phyloP scores from a whole-genome alignment of 2,329 filamentous ascomycete genomes.

The Stachybotrys echinatus region DNA sequence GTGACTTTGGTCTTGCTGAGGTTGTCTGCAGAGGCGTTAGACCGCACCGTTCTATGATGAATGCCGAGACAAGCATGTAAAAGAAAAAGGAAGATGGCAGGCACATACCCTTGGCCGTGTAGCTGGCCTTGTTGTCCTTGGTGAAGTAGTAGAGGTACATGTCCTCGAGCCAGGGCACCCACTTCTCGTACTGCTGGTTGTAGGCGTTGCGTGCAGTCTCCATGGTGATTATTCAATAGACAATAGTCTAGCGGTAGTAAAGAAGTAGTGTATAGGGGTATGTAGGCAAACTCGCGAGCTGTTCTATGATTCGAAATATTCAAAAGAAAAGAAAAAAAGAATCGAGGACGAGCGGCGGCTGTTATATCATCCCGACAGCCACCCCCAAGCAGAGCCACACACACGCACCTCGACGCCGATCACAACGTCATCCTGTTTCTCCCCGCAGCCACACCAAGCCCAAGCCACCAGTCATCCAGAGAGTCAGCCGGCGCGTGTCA shows the following conservation, averaged over 20 bases:
- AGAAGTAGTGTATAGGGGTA: too few species aligned
- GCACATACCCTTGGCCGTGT: slow-evolving; percentile 58
- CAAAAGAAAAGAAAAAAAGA: not conserved
- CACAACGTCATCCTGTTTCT: not conserved
- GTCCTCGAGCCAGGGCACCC: slow-evolving; percentile 75
- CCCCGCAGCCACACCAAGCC: not conserved
- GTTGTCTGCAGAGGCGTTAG: slow-evolving; percentile 41
- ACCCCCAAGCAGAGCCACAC: not conserved
- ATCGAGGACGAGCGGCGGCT: not conserved
- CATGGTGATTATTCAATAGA: not conserved
- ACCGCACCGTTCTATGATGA: too few species aligned
- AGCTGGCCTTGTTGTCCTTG: slow-evolving; percentile 71
- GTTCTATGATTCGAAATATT: not conserved
- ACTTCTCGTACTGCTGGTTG: slow-evolving; percentile 67
- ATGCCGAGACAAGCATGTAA: too few species aligned
- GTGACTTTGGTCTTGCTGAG: slow-evolving; percentile 68
- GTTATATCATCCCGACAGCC: not conserved
- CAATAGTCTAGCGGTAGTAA: not conserved
- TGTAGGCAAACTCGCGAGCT: too few species aligned
- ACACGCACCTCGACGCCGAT: not conserved
- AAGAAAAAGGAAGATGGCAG: not conserved
- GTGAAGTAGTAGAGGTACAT: slow-evolving; percentile 68
- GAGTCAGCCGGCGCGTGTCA: not conserved
- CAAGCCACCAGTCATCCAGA: not conserved
- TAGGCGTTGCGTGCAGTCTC: slow-evolving; percentile 50